Evolutionary conservation across 2,329 filamentous ascomycete genomes (phyloP).

Genomic region (Cercospora sesami): DNA sequence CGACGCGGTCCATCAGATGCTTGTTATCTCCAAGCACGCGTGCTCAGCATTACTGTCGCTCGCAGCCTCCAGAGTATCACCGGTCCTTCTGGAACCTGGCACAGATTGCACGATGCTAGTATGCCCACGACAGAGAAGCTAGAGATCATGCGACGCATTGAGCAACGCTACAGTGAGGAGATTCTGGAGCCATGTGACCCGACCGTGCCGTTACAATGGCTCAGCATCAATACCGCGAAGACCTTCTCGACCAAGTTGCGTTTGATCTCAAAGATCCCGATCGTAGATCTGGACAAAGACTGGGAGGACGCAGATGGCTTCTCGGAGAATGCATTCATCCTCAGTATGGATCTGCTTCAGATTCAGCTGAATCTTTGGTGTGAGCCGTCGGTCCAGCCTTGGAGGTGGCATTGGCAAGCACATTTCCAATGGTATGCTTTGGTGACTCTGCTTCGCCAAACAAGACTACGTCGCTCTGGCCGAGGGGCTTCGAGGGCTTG

Average conservation of each 20-base stretch:
- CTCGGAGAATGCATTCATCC: constrained; percentile 31
- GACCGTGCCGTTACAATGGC: constrained; percentile 30
- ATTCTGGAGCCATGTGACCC: constrained; percentile 32
- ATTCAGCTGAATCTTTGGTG: constrained; percentile 32
- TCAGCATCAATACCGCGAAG: constrained; percentile 31
- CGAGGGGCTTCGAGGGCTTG: constrained; percentile 26
- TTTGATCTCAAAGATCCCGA: constrained; percentile 30
- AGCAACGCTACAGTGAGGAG: constrained; percentile 29
- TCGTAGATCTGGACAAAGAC: constrained; percentile 25
- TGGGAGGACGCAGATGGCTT: constrained; percentile 28
- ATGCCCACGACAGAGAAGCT: constrained; percentile 30
- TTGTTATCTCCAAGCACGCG: constrained; percentile 31
- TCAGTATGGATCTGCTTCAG: constrained; percentile 30
- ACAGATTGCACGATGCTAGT: constrained; percentile 25
- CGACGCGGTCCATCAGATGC: constrained; percentile 36
- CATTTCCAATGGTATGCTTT: constrained; percentile 35
- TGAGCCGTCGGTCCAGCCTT: constrained; percentile 31
- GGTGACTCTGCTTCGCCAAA: constrained; percentile 30
- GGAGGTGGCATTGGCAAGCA: constrained; percentile 34
- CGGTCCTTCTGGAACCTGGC: constrained; percentile 30
- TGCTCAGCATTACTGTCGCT: constrained; percentile 23
- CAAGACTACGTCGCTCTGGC: constrained; percentile 25
- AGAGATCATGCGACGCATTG: constrained; percentile 29
- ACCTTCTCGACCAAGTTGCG: constrained; percentile 31
- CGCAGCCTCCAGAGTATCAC: constrained; percentile 27